Evolutionary conservation across 148 eudicot species (phyloP).

Genomic region (Amaranthus cruentus): DNA sequence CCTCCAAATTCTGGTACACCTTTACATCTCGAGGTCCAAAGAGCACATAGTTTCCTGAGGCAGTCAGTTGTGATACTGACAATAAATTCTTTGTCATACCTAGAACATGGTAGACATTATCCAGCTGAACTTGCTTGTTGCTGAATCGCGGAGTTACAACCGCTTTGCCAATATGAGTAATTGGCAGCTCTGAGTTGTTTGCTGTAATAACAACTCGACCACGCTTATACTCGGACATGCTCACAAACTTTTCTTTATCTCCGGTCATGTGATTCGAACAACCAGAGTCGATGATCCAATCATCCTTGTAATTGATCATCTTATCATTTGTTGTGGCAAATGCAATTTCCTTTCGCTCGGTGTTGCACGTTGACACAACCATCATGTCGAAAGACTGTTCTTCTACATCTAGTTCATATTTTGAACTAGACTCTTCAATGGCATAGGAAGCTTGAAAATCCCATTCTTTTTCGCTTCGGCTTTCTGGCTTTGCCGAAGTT

Average conservation of each 20-base stretch:
- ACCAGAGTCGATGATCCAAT: no score
- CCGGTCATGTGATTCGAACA: no score
- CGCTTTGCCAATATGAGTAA: conserved; percentile 9
- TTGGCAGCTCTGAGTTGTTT: conserved; percentile 5
- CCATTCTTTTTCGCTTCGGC: conserved; percentile 2
- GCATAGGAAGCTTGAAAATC: not conserved
- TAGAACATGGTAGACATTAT: conserved; percentile 11
- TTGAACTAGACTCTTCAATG: not conserved
- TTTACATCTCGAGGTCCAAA: no score
- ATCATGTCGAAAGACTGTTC: not conserved
- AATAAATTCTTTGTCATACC: conserved; percentile 13
- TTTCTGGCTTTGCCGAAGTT: not conserved
- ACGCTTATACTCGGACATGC: not conserved
- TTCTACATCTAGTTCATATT: not conserved
- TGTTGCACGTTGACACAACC: not conserved
- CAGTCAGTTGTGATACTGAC: conserved; percentile 12
- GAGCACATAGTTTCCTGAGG: not conserved
- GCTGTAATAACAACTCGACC: not conserved
- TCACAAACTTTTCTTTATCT: not conserved
- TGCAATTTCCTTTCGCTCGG: not conserved
- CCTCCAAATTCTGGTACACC: no score
- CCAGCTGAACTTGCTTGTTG: not conserved
- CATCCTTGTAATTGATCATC: no score
- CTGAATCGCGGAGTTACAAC: not conserved
- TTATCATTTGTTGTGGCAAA: no score